Percentiles rank a stretch among this genome's conserved stretches.
These are phyloP conservation scores for Aspergillus sp. DNA, from an alignment of 2,329 filamentous ascomycete species.

Conservation along the genomic window DNA sequence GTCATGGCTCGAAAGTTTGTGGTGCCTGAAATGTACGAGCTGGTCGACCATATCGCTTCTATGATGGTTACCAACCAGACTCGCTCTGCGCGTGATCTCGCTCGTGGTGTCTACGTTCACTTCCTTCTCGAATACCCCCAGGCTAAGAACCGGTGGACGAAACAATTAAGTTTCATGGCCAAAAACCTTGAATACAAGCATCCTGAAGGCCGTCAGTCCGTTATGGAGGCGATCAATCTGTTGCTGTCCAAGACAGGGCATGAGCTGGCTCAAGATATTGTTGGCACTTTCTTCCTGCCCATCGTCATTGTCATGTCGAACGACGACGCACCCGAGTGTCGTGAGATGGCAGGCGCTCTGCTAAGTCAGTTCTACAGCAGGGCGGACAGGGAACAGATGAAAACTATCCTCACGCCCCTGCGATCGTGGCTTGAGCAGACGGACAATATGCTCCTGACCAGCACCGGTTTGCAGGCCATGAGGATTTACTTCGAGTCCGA, in stretches of 20 bases:
- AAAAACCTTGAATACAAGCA: slow-evolving; percentile 90
- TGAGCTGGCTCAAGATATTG: slow-evolving; percentile 78
- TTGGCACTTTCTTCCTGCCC: slow-evolving; percentile 79
- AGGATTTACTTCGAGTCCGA: slow-evolving; percentile 76
- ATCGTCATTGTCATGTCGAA: slow-evolving; percentile 83
- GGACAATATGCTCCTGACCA: slow-evolving; percentile 68
- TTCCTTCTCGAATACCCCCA: slow-evolving; percentile 95
- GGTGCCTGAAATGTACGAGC: slow-evolving; percentile 85
- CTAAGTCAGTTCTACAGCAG: slow-evolving; percentile 78
- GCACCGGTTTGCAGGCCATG: slow-evolving; percentile 77
- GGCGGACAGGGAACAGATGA: slow-evolving; percentile 69
- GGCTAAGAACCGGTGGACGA: slow-evolving; percentile 81
- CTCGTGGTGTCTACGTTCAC: slow-evolving; percentile 86
- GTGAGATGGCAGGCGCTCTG: slow-evolving; percentile 75
- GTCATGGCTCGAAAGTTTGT: slow-evolving; percentile 82
- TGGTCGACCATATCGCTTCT: slow-evolving; percentile 80
- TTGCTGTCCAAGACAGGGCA: slow-evolving; percentile 83
- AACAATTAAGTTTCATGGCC: slow-evolving; percentile 84
- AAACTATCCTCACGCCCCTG: slow-evolving; percentile 69
- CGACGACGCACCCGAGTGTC: slow-evolving; percentile 83
- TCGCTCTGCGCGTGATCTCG: slow-evolving; percentile 80
- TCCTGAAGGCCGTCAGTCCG: slow-evolving; percentile 82
- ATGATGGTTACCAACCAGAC: slow-evolving; percentile 98
- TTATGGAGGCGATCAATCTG: slow-evolving; percentile 87
- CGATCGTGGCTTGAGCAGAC: slow-evolving; percentile 74